Percentiles rank a stretch among this genome's conserved stretches.
Conservation (phyloP, 257 asterid genomes). For the Gardenia jasminoides region DNA sequence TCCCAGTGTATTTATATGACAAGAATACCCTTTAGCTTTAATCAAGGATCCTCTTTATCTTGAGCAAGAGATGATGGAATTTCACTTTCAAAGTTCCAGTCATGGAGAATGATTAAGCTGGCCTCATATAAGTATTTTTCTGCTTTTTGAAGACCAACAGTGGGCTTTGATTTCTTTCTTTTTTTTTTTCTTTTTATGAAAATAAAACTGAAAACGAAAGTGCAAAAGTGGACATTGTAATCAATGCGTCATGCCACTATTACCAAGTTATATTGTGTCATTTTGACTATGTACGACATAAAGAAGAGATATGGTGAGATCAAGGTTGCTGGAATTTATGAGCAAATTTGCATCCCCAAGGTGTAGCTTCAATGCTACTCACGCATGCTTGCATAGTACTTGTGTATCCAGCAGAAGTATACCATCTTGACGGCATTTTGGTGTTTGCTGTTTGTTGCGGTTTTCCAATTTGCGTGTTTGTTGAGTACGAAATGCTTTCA, state of each 20-base stretch:
- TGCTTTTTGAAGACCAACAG: conserved; percentile 31
- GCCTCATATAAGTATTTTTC: conserved; percentile 26
- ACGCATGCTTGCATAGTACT: neutral
- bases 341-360: neutral
- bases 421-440: neutral
- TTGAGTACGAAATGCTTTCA: neutral
- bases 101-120: conserved; percentile 57
- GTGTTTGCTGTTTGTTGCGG: neutral
- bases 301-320: conserved; percentile 6
- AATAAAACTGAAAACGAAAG: conserved; percentile 18
- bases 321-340: neutral
- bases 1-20: conserved; percentile 45
- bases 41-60: conserved; percentile 41
- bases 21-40: conserved; percentile 64
- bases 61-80: conserved; percentile 76
- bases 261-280: conserved; percentile 38
- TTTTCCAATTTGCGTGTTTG: neutral
- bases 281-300: conserved; percentile 46
- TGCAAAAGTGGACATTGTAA: conserved; percentile 27
- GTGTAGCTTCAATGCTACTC: neutral
- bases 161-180: conserved; percentile 24
- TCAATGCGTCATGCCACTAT: conserved; percentile 42
- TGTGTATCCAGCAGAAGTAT: neutral
- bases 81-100: conserved; percentile 54
- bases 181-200: conserved; percentile 10